Evolutionary conservation across 768 basidiomycete species (phyloP).

Genomic region (Kwoniella bestiolae): DNA sequence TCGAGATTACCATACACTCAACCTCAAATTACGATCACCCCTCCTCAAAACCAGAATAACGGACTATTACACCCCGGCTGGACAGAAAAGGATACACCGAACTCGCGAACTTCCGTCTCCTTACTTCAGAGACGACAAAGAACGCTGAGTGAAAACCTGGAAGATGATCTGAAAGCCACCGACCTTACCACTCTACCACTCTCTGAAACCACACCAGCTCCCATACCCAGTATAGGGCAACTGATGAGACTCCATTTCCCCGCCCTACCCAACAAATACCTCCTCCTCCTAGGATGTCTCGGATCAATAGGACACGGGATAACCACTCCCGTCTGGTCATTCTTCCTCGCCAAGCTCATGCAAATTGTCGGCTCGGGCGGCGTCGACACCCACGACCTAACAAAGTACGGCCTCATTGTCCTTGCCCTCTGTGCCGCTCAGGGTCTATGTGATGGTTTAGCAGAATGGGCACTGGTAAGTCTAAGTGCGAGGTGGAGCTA

Average conservation of each 20-base stretch:
- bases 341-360: conserved; percentile 78
- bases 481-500: conserved; percentile 76
- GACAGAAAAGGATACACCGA: conserved; percentile 7
- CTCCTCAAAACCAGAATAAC: not conserved
- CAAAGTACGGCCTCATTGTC: conserved; percentile 52
- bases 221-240: conserved; percentile 27
- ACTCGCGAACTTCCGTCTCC: not conserved
- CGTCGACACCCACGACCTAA: conserved; percentile 35
- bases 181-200: not conserved
- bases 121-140: conserved; percentile 16
- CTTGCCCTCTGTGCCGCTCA: conserved; percentile 76
- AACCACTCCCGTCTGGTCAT: conserved; percentile 90
- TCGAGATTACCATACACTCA: not conserved
- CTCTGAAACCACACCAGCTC: too few species aligned
- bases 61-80: conserved; percentile 4
- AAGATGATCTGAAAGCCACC: conserved; percentile 37
- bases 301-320: conserved; percentile 75
- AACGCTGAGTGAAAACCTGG: conserved; percentile 29
- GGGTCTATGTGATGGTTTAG: conserved; percentile 72
- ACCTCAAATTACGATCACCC: not conserved
- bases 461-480: conserved; percentile 80
- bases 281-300: conserved; percentile 72
- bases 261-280: conserved; percentile 72
- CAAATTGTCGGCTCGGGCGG: conserved; percentile 59
- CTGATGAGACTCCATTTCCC: conserved; percentile 63